Conservation (phyloP, 257 asterid genomes). For the Fraxinus pennsylvanica region DNA sequence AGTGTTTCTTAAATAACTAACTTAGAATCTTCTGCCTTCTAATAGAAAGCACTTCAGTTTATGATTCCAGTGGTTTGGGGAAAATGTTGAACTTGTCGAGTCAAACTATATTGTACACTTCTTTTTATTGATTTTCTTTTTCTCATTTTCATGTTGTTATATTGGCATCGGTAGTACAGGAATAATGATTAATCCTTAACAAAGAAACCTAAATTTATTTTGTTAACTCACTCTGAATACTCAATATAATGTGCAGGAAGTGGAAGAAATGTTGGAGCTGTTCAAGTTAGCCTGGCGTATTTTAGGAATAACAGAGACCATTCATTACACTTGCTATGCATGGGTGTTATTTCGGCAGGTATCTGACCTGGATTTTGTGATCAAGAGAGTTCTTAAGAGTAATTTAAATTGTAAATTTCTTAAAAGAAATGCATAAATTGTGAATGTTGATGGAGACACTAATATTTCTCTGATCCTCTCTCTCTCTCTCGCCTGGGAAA, state of each 20-base stretch:
- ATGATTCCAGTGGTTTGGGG: neutral
- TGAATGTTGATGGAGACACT: slow-evolving; percentile 15
- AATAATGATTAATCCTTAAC: neutral
- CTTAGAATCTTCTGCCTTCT: slow-evolving; percentile 4
- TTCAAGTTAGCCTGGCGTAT: slow-evolving; percentile 91
- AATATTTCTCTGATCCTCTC: neutral
- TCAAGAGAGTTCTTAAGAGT: slow-evolving; percentile 20
- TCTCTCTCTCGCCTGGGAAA: neutral
- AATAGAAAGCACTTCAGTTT: neutral
- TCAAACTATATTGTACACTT: neutral
- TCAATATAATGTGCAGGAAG: slow-evolving; percentile 61
- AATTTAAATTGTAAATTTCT: slow-evolving; percentile 4
- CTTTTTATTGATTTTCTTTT: neutral
- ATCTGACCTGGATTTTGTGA: slow-evolving; percentile 25
- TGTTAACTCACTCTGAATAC: slow-evolving; percentile 5
- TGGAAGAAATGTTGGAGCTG: slow-evolving; percentile 98
- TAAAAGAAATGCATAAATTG: slow-evolving; percentile 8
- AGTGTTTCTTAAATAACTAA: neutral
- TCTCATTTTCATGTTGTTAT: neutral
- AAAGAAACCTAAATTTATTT: slow-evolving; percentile 5
- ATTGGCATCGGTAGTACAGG: neutral
- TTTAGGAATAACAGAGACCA: slow-evolving; percentile 92
- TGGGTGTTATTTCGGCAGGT: slow-evolving; percentile 98
- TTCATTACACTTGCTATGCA: slow-evolving; percentile 87
- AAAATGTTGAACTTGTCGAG: neutral